Evolutionary conservation across 495 filamentous ascomycete species (phyloP).

Genomic region (Daldinia concentrica): DNA sequence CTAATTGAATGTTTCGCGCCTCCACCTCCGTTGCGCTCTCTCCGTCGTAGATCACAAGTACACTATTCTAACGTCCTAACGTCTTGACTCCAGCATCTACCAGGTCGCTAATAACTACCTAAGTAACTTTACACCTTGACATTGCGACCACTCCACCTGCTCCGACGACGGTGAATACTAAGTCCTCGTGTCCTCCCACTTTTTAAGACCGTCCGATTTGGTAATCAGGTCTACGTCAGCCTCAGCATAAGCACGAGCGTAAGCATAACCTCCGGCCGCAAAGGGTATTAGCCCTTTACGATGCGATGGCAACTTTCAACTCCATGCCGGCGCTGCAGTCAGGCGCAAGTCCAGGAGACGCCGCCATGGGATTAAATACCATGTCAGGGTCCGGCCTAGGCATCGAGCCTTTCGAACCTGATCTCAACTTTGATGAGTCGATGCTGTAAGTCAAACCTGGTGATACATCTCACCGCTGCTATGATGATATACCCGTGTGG

Average conservation of each 20-base stretch:
- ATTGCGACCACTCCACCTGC: constrained; percentile 29
- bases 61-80: background rate
- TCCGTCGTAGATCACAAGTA: constrained; percentile 9
- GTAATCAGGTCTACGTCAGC: constrained; percentile 1
- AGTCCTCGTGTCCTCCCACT: background rate
- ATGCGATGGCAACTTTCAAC: constrained; percentile 62
- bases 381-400: constrained; percentile 42
- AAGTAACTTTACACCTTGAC: background rate
- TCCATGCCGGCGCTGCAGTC: constrained; percentile 55
- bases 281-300: constrained; percentile 44
- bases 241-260: constrained; percentile 4
- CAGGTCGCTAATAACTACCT: constrained; percentile 1
- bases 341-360: constrained; percentile 50
- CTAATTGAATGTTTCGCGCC: constrained; percentile 35
- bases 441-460: constrained; percentile 52
- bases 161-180: constrained; percentile 10
- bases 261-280: constrained; percentile 8
- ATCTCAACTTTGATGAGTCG: constrained; percentile 59
- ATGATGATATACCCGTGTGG: background rate
- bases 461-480: constrained; percentile 13
- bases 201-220: background rate
- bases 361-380: constrained; percentile 49
- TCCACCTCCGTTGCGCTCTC: constrained; percentile 15
- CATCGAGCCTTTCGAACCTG: constrained; percentile 53
- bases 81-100: constrained; percentile 12